Evolutionary conservation across 495 filamentous ascomycete genomes (phyloP), one percentile per base, ranked within the genome.

Genomic region (Penicillium taxi): DNA sequence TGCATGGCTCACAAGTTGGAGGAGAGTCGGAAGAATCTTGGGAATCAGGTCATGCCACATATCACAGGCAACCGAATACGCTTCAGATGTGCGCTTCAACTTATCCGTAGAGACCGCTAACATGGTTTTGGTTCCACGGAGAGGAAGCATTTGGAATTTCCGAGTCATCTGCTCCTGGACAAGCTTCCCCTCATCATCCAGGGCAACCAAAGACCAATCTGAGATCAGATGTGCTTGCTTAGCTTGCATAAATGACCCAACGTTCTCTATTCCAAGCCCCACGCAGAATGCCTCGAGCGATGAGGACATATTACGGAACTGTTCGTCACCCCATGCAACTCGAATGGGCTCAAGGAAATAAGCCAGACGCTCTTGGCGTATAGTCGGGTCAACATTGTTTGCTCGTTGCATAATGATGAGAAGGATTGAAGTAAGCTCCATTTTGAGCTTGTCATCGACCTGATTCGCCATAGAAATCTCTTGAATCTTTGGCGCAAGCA

Each of bases 321-420:
- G 66, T 8, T 75, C 67, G 33, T 84, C 75, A 45, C 81, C 80
- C 91, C 91, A 99, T 21, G 84, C 73, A 21, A 78, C 61, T 34
- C 81, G 80, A 20, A 96, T 77, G 2, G 86, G 87, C 6, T 81
- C 64, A 11, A 98, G 72, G 52, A 94, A 94, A 6, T 70, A 66
- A 30, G 73, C 59, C 13, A 98, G 63, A 20, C 85, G 75, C 31
- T 65, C 58, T 30, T 84, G 59, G 16, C 82, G 80, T 11, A 74
- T 45, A 9, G 69, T 69, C 4, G 69, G 62, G 42, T 94, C 84
- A 12, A 96, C 68, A 32, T 77, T 81, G 31, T 70, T 80, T 24
- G 84, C 77, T 18, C 91, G 87, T 62, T 96, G 91, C 83, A 90
- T 80, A 45, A 99, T 94, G 9, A 91, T 93, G 42, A 96, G 88